Percentiles rank a stretch among this genome's conserved stretches.
Conservation (phyloP, 306 rosid genomes). For the Quercus wislizeni region DNA sequence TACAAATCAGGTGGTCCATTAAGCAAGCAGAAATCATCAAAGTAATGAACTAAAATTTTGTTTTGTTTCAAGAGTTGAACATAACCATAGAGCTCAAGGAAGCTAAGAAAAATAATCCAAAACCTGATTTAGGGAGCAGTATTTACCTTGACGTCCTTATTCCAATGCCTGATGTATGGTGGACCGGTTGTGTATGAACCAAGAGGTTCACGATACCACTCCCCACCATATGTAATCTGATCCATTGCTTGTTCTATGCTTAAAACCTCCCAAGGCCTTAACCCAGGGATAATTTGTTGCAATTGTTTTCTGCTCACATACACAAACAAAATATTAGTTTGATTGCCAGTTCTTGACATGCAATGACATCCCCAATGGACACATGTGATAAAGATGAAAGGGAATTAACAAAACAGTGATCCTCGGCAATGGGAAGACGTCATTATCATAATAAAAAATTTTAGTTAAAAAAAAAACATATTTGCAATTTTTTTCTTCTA, state of each 20-base stretch:
- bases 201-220: slow-evolving; percentile 87
- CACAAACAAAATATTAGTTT: background rate
- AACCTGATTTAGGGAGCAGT: slow-evolving; percentile 3
- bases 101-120: background rate
- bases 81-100: background rate
- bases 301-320: slow-evolving; percentile 45
- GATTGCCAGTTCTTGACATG: background rate
- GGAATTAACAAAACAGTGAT: background rate
- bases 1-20: background rate
- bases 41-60: background rate
- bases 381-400: background rate
- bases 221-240: slow-evolving; percentile 62
- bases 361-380: background rate
- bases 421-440: background rate
- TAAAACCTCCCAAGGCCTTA: slow-evolving; percentile 98
- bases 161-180: slow-evolving; percentile 69
- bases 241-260: slow-evolving; percentile 96
- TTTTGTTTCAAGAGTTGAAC: background rate
- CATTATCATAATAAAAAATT: background rate
- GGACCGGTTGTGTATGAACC: slow-evolving; percentile 77
- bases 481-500: background rate
- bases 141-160: slow-evolving; percentile 55
- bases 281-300: slow-evolving; percentile 67
- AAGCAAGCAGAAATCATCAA: background rate
- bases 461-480: background rate